Base-by-base conservation (phyloP, 2,329 filamentous ascomycete genomes). In the Fusarium xylarioides region DNA sequence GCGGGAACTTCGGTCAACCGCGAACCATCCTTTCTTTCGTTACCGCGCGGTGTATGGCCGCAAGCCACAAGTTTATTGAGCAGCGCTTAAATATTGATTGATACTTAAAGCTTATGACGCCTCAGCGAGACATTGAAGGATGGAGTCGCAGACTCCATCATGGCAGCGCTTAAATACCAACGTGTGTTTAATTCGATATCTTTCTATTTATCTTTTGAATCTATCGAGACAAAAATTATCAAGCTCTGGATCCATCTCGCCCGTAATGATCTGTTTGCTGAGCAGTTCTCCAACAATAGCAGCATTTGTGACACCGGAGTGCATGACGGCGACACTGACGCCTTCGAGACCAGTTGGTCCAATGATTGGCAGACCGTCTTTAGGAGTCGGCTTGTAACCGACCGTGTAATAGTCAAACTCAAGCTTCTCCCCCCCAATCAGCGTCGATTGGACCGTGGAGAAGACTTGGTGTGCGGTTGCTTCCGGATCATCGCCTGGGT, bases 271-370 rank as follows among this genome's bases (percentile, higher is more conserved):
- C 23, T 71, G 63, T 8, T 56, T 56, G 18, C 66, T 74, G 9
- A 74, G 54, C 8, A 73, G 28, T n/a, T 71, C 38, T 34, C 71
- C 70, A 3, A 73, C 71, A 4, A 73, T 49, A 3, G 71, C 71
- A 28, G 71, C 70, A 9, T 73, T 73, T 1, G 70, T 74, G 2
- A 74, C 70, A 5, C 71, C 70, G 32, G 71, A 73, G 43, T 73
- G 71, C 70, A 73, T 73, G 6, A 59, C 70, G 4, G 70, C 71
- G n/a, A 73, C 21, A 40, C 40, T 73, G 5, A 73, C 23, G 8
- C 38, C 57, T 5, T 66, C 56, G 14, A 74, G 8, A 4, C 67
- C 71, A 4, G 71, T 59, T 10, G 40, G 26, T 11, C 71, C 71
- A 47, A 74, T 64, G 14, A 74, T 74, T 10, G 71, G 71, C 15